Base-by-base conservation (phyloP, 2,329 filamentous ascomycete genomes). In the Hysterium pulicare region DNA sequence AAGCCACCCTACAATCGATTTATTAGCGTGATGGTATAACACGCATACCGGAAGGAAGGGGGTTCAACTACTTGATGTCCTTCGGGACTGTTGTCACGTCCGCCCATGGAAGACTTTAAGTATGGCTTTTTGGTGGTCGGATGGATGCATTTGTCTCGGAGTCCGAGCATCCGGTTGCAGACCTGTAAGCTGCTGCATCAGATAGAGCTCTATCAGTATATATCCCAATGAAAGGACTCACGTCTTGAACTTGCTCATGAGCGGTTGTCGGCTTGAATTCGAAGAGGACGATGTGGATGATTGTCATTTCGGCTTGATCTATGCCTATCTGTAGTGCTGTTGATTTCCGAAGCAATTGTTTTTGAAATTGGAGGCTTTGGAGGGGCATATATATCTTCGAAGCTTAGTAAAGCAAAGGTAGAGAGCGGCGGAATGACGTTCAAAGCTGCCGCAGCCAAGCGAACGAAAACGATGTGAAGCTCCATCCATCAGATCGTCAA, bases 281-380 rank as follows among this genome's bases (percentile, higher is more conserved):
- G 54, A 87, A 83, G 20, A 86, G 69, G 3, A 87, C 83, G 38
- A 87, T 75, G 59, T 87, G 84, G n/a, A 79, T 70, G 51, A 87
- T 73, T 0, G 79, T 59, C 82, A 86, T 86, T 16, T 50, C 68
- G 48, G n/a, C n/a, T n/a, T n/a, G n/a, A n/a, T n/a, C n/a, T n/a
- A n/a, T n/a, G n/a, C n/a, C n/a, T n/a, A n/a, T 20, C n/a, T n/a
- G n/a, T n/a, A n/a, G n/a, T n/a, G n/a, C n/a, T n/a, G n/a, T n/a
- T n/a, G n/a, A n/a, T n/a, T n/a, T 23, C 19, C n/a, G 19, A 24
- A n/a, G 28, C 13, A 16, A 31, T 31, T 31, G 13, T 11, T 16
- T 16, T 9, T 31, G 28, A 31, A n/a, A 9, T n/a, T 11, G 13
- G 28, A 31, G n/a, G 26, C 26, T 30, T 8, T 30, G 26, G 8